A percentile compares a stretch with the other conserved stretches of the same genome.
Conservation (phyloP, 2,329 filamentous ascomycete genomes). For the Chaetomium strumarium region DNA sequence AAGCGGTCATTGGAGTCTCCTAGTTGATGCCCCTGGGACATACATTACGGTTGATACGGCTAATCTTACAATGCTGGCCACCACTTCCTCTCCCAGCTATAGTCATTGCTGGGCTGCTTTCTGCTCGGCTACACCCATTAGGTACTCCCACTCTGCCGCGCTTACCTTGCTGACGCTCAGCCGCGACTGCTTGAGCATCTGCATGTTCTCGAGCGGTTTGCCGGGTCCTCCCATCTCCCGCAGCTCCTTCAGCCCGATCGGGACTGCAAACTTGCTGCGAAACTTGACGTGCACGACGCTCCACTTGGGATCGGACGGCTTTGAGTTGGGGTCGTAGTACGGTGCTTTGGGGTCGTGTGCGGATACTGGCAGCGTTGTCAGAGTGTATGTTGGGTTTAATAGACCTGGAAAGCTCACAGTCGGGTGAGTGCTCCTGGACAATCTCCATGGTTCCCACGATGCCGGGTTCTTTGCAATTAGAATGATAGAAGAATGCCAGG, state of each 20-base stretch:
- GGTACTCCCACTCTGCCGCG: conserved; percentile 57
- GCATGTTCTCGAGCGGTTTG: conserved; percentile 64
- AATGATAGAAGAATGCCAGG: conserved; percentile 95
- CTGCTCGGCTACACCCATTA: conserved; percentile 47
- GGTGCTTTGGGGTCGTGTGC: conserved; percentile 66
- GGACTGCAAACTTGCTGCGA: conserved; percentile 69
- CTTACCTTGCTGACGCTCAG: conserved; percentile 72
- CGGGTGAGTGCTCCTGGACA: conserved; percentile 73
- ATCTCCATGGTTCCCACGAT: conserved; percentile 88
- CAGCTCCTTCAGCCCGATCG: conserved; percentile 66
- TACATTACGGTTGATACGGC: background rate
- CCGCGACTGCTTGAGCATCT: conserved; percentile 75
- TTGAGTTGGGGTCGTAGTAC: conserved; percentile 79
- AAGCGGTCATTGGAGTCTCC: conserved; percentile 31
- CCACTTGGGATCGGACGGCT: conserved; percentile 69
- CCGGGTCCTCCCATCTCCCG: conserved; percentile 53
- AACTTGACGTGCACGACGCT: conserved; percentile 85
- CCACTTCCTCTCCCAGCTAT: background rate
- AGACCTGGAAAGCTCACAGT: conserved; percentile 47
- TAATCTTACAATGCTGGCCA: background rate
- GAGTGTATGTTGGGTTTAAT: background rate
- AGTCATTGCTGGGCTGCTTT: conserved; percentile 24
- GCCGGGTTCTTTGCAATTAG: conserved; percentile 82
- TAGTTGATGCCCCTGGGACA: conserved; percentile 21
- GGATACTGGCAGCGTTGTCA: conserved; percentile 43